Evolutionary conservation across 2,329 filamentous ascomycete genomes (phyloP).

Genomic region (Hymenotorrendiella dingleyae): DNA sequence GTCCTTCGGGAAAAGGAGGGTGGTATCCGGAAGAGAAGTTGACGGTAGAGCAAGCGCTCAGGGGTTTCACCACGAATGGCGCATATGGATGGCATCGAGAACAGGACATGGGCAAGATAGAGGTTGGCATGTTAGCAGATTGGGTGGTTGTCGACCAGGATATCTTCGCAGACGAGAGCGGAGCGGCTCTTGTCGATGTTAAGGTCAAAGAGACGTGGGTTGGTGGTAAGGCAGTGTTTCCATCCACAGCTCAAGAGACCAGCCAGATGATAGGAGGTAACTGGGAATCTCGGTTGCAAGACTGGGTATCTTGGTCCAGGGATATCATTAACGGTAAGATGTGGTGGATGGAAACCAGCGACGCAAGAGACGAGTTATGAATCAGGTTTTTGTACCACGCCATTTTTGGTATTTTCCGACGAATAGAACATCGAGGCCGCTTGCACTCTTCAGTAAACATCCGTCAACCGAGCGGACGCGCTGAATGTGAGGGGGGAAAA

Average conservation of each 20-base stretch:
- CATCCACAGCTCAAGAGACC: background rate
- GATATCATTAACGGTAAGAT: constrained; percentile 1
- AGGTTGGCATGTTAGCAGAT: constrained; percentile 57
- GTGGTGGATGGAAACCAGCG: background rate
- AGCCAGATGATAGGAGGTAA: background rate
- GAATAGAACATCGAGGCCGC: background rate
- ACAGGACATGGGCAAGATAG: constrained; percentile 52
- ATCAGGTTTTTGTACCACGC: too few relatives aligned
- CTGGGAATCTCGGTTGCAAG: background rate
- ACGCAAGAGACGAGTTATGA: background rate
- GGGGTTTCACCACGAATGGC: constrained; percentile 55
- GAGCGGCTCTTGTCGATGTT: constrained; percentile 48
- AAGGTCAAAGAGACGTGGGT: constrained; percentile 64
- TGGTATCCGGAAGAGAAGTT: constrained; percentile 58
- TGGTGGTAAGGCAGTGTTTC: constrained; percentile 38
- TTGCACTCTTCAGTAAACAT: background rate
- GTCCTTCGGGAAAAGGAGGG: constrained; percentile 41
- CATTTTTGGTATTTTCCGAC: too few relatives aligned
- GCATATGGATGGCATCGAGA: constrained; percentile 56
- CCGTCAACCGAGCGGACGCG: too few relatives aligned
- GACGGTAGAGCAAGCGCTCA: constrained; percentile 51
- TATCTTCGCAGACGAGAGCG: constrained; percentile 39
- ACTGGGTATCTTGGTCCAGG: background rate
- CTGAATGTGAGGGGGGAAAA: too few relatives aligned
- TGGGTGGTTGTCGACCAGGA: constrained; percentile 63